These are phyloP conservation scores for Fusarium pseudograminearum DNA, from an alignment of 2,329 filamentous ascomycete genomes.

Conservation along the genomic window DNA sequence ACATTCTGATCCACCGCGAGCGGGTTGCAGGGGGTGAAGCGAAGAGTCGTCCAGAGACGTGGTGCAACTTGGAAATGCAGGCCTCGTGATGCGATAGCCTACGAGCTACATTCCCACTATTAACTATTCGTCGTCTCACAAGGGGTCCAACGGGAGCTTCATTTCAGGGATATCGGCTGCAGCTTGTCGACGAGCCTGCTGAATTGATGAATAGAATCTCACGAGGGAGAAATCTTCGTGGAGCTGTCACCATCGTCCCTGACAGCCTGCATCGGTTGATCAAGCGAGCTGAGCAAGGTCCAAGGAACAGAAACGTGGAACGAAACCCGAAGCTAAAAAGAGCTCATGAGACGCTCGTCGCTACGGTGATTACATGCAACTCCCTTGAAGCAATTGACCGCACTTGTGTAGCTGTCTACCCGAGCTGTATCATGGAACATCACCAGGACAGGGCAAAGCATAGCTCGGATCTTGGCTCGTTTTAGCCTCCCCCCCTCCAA, in stretches of 20 bases:
- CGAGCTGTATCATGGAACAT: conserved; percentile 16
- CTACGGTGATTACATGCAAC: conserved; percentile 34
- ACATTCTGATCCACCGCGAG: conserved; percentile 30
- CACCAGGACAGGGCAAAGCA: conserved; percentile 33
- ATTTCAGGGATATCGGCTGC: conserved; percentile 33
- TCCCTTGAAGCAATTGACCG: conserved; percentile 36
- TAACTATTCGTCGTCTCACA: conserved; percentile 25
- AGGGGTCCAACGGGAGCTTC: conserved; percentile 18
- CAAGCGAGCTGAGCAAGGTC: conserved; percentile 37
- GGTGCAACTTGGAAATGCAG: conserved; percentile 42
- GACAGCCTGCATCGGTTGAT: conserved; percentile 36
- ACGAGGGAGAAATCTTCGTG: conserved; percentile 20
- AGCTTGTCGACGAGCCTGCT: conserved; percentile 27
- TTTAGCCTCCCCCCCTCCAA: conserved; percentile 19
- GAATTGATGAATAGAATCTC: conserved; percentile 28
- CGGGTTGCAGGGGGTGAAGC: conserved; percentile 41
- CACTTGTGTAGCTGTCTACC: conserved; percentile 12
- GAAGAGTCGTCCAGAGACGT: conserved; percentile 30
- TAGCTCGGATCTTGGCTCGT: conserved; percentile 36
- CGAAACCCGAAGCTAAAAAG: conserved; percentile 19
- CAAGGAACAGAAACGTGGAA: conserved; percentile 7
- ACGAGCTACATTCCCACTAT: conserved; percentile 28
- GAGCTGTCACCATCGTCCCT: conserved; percentile 30
- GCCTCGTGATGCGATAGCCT: conserved; percentile 41
- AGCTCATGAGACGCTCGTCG: conserved; percentile 35